Evolutionary conservation across 805 yeast genomes (phyloP), one percentile per base, ranked within the genome.

Genomic region (Wickerhamomyces rabaulensis): DNA sequence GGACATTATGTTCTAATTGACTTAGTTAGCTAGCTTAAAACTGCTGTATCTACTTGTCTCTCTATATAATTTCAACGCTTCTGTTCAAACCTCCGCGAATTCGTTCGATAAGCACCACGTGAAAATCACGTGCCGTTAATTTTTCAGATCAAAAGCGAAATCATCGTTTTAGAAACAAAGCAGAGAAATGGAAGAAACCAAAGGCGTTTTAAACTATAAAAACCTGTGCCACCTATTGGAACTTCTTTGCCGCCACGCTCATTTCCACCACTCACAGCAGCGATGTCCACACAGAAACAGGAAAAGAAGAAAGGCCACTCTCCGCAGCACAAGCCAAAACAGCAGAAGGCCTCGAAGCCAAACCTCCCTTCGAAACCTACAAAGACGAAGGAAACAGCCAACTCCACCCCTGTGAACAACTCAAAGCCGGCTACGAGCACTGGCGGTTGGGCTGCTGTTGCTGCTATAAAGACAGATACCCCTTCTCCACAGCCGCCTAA

Each of bases 371-470:
- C 42, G 7, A 47, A 44, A 27, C 50, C 50, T 10, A 39, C 25
- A 21, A 9, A 33, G 10, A 13, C 41, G 9, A 25, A 25, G 9
- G 19, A 41, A 20, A 35, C 25, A 12, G 7, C 43, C 42, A 17
- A 26, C 25, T 25, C 16, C 21, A 39, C 16, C 4, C n/a, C 23
- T 17, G 36, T 16, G 20, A 33, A 16, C 10, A 33, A 6, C 21
- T 22, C 42, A 15, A 40, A 27, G 12, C 23, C 22, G 20, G 22
- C 31, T 25, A 9, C 39, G 16, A 36, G 41, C 39, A 40, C 43
- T 17, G 20, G 36, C 26, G 57, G 56, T 0, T 54, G 58, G 58
- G 58, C 58, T 9, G 52, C 56, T 29, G 46, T 51, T 27, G 54
- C 53, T 5, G 55, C 54, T 13, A 42, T 46, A 3, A 48, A 42